Evolutionary conservation across 371 early-diverging fungal species (phyloP).

Genomic region (Circinella umbellata): DNA sequence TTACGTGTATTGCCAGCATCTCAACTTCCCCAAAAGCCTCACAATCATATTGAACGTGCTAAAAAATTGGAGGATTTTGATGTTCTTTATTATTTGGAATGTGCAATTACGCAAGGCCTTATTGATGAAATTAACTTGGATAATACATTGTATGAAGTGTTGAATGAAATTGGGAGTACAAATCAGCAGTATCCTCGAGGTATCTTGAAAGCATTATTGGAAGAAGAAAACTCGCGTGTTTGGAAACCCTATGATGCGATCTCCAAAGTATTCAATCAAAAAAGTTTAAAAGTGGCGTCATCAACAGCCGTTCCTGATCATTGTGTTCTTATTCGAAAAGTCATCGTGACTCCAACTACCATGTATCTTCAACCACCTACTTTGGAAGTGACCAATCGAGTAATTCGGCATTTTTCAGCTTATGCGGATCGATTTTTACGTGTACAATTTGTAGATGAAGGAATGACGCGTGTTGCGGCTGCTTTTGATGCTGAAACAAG

Average conservation of each 20-base stretch:
- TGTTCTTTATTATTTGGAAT: conserved; percentile 55
- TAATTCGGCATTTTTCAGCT: conserved; percentile 57
- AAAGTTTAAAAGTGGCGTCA: conserved; percentile 24
- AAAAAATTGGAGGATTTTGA: conserved; percentile 32
- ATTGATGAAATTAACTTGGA: conserved; percentile 51
- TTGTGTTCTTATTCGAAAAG: conserved; percentile 61
- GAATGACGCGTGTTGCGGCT: conserved; percentile 44
- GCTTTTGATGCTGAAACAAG: conserved; percentile 22
- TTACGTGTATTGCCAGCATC: conserved; percentile 14
- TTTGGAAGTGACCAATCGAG: conserved; percentile 70
- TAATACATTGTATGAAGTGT: conserved; percentile 31
- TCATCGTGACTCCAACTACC: conserved; percentile 66
- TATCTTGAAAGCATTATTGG: conserved; percentile 40
- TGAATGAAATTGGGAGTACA: conserved; percentile 10
- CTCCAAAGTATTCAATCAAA: conserved; percentile 22
- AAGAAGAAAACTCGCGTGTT: conserved; percentile 31
- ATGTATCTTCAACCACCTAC: conserved; percentile 60
- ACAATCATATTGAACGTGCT: conserved; percentile 31
- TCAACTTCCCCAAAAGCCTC: not conserved
- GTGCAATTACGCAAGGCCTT: conserved; percentile 37
- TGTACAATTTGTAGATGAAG: conserved; percentile 74
- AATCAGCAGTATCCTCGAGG: conserved; percentile 33
- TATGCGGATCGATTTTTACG: conserved; percentile 68
- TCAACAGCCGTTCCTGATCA: conserved; percentile 47
- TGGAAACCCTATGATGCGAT: conserved; percentile 41